phyloP scores from a whole-genome alignment of 306 rosid genomes.

The Gynostemma pentaphyllum region DNA sequence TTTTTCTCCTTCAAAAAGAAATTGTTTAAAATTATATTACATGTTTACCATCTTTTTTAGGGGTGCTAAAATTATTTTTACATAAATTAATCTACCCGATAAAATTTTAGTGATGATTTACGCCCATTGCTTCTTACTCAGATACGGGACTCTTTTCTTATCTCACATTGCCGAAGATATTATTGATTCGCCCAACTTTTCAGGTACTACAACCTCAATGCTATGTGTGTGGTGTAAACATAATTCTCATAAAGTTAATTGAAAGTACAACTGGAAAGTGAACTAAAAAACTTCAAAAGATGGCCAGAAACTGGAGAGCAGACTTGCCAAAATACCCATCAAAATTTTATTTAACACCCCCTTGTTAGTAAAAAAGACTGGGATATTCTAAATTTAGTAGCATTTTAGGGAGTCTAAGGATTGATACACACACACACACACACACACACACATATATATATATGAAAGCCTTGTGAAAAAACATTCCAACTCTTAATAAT shows the following conservation, averaged over 20 bases:
- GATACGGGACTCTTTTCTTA: constrained; percentile 83
- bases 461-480: neutral
- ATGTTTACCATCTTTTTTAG: neutral
- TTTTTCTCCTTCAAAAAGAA: too few species aligned
- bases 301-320: too few species aligned
- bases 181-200: constrained; percentile 62
- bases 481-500: neutral
- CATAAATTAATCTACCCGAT: neutral
- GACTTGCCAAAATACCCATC: too few species aligned
- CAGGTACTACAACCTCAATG: constrained; percentile 47
- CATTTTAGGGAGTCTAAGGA: too few species aligned
- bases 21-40: too few species aligned
- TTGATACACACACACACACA: too few species aligned
- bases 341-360: too few species aligned
- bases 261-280: neutral
- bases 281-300: too few species aligned
- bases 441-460: too few species aligned
- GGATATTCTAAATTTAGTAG: neutral
- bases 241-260: neutral
- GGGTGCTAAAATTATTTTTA: neutral
- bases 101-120: constrained; percentile 21
- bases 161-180: constrained; percentile 74
- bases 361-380: neutral
- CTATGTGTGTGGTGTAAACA: neutral
- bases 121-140: constrained; percentile 18